A percentile compares a stretch with the other conserved stretches of the same genome.
phyloP scores from a whole-genome alignment of 306 rosid genomes.

The Pyrus pyrifolia region DNA sequence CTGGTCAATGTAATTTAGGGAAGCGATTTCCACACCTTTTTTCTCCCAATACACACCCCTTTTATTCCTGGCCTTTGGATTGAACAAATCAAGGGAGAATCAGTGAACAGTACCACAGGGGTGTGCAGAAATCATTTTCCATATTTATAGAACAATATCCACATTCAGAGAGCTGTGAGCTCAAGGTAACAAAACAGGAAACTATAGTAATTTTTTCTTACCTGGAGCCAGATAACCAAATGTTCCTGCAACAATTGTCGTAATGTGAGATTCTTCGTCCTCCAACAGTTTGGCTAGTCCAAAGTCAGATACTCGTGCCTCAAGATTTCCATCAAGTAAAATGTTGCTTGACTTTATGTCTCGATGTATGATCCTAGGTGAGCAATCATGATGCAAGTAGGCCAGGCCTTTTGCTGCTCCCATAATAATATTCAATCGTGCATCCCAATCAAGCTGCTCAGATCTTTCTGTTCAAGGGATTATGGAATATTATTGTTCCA shows the following conservation, averaged over 20 bases:
- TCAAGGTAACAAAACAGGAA: not conserved
- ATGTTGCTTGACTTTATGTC: conserved; percentile 98
- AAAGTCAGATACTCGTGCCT: conserved; percentile 96
- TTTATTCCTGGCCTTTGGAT: too few relatives aligned
- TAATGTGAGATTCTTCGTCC: conserved; percentile 95
- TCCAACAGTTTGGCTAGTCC: conserved; percentile 96
- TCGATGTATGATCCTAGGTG: conserved; percentile 93
- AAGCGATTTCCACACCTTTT: too few relatives aligned
- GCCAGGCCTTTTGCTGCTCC: conserved; percentile 99
- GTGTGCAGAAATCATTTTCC: not conserved
- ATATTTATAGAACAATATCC: not conserved
- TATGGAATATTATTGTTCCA: conserved; percentile 23
- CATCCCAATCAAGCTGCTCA: conserved; percentile 94
- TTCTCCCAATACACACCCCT: too few relatives aligned
- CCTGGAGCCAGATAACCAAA: conserved; percentile 99
- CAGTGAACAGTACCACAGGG: too few relatives aligned
- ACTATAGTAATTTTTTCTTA: conserved; percentile 20
- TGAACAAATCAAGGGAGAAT: too few relatives aligned
- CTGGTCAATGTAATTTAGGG: not conserved
- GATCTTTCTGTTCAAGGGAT: conserved; percentile 58
- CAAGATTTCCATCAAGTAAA: conserved; percentile 88
- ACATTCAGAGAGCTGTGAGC: not conserved
- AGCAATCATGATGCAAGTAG: conserved; percentile 97
- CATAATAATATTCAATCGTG: conserved; percentile 87
- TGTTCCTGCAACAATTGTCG: conserved; percentile 98